Evolutionary conservation across 2,329 filamentous ascomycete species (phyloP).

Genomic region (Cryphonectria parasitica): DNA sequence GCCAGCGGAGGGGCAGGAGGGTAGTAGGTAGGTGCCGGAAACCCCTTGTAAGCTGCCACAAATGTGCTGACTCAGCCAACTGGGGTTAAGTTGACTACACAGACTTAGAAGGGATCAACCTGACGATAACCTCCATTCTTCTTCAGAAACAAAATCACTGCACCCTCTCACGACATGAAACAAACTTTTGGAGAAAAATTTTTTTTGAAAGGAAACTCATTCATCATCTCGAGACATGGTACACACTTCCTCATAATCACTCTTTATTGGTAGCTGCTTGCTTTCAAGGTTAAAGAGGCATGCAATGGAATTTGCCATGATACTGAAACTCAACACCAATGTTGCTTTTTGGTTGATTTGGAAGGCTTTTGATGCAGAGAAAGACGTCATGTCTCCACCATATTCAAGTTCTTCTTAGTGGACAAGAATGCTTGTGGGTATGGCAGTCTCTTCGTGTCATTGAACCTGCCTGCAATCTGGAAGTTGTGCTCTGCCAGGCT

Average conservation of each 20-base stretch:
- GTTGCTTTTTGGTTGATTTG: neutral
- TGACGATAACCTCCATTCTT: neutral
- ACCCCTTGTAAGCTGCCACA: neutral
- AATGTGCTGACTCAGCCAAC: neutral
- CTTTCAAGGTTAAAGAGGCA: neutral
- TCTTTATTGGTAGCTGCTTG: neutral
- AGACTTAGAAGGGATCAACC: neutral
- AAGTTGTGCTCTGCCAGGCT: neutral
- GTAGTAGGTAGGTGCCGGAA: neutral
- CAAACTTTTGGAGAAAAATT: neutral
- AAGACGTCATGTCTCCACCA: neutral
- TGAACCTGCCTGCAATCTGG: neutral
- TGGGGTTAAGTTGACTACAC: conserved; percentile 10
- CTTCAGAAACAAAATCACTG: neutral
- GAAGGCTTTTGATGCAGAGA: neutral
- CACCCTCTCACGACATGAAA: no score
- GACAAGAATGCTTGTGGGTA: neutral
- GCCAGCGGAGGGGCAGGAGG: neutral
- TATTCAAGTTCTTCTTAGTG: neutral
- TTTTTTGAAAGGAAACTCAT: no score
- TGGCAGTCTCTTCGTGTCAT: neutral
- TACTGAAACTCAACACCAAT: neutral
- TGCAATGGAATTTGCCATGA: neutral
- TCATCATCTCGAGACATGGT: neutral
- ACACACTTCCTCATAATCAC: neutral